Percentiles rank a stretch among this genome's conserved stretches.
phyloP scores from a whole-genome alignment of 352 stramenopile species.

The Globisporangium barbulae region DNA sequence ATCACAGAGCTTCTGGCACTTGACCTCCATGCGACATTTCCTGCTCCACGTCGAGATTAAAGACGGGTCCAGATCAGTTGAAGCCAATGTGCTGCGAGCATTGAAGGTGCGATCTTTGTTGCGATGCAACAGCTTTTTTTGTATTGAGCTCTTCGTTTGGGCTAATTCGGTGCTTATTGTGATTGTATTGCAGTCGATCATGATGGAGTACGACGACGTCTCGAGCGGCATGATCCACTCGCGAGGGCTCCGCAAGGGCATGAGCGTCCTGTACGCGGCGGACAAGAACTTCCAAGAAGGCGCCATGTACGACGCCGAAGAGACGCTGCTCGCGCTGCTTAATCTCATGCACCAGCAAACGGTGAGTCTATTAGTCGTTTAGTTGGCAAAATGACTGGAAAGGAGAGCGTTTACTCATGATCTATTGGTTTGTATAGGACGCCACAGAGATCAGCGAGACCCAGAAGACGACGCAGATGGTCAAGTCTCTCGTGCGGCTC shows the following conservation, averaged over 20 bases:
- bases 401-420: background rate
- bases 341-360: constrained; percentile 88
- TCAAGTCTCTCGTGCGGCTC: constrained; percentile 66
- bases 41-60: constrained; percentile 86
- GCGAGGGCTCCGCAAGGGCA: constrained; percentile 68
- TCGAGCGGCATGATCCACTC: constrained; percentile 77
- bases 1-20: constrained; percentile 85
- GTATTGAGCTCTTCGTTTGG: background rate
- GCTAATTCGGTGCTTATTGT: background rate
- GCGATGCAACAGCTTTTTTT: background rate
- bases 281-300: constrained; percentile 87
- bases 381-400: background rate
- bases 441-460: constrained; percentile 69
- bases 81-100: constrained; percentile 72
- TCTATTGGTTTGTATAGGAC: constrained; percentile 21
- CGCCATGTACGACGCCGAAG: constrained; percentile 86
- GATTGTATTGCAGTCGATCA: constrained; percentile 40
- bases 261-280: constrained; percentile 80
- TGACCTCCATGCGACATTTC: constrained; percentile 84
- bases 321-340: constrained; percentile 77
- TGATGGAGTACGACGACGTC: constrained; percentile 83
- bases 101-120: constrained; percentile 35
- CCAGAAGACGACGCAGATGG: constrained; percentile 70
- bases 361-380: constrained; percentile 10
- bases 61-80: constrained; percentile 58